Evolutionary conservation across 106 monocot genomes (phyloP).

Genomic region (Dioscorea zingiberensis): DNA sequence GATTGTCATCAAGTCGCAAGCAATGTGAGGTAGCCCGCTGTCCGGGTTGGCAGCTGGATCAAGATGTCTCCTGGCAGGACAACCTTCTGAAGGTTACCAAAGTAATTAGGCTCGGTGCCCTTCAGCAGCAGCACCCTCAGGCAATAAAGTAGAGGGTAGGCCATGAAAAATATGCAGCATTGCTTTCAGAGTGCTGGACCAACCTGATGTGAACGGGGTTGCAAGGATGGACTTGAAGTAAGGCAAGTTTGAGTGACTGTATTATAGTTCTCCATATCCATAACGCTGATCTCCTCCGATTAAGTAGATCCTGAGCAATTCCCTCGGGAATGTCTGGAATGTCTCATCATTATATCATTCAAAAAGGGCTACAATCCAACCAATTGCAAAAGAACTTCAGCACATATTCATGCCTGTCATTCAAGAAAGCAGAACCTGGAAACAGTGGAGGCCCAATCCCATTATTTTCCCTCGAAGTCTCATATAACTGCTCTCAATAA

Average conservation of each 20-base stretch:
- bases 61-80: slow-evolving; percentile 64
- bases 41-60: slow-evolving; percentile 61
- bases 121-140: slow-evolving; percentile 81
- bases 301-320: slow-evolving; percentile 39
- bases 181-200: slow-evolving; percentile 82
- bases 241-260: slow-evolving; percentile 18
- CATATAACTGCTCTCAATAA: too few relatives aligned
- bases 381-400: neutral
- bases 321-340: slow-evolving; percentile 20
- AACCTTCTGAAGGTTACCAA: slow-evolving; percentile 94
- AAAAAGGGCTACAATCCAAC: slow-evolving; percentile 16
- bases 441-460: too few relatives aligned
- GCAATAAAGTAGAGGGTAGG: slow-evolving; percentile 75
- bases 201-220: slow-evolving; percentile 68
- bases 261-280: slow-evolving; percentile 71
- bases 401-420: too few relatives aligned
- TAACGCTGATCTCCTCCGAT: slow-evolving; percentile 68
- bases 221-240: slow-evolving; percentile 47
- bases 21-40: slow-evolving; percentile 82
- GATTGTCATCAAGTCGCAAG: slow-evolving; percentile 97
- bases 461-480: too few relatives aligned
- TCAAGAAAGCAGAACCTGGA: too few relatives aligned
- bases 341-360: slow-evolving; percentile 38
- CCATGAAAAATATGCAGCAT: slow-evolving; percentile 97
- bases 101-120: slow-evolving; percentile 96